Base-by-base conservation (phyloP, 768 basidiomycete genomes). In the Harrya chromipes region DNA sequence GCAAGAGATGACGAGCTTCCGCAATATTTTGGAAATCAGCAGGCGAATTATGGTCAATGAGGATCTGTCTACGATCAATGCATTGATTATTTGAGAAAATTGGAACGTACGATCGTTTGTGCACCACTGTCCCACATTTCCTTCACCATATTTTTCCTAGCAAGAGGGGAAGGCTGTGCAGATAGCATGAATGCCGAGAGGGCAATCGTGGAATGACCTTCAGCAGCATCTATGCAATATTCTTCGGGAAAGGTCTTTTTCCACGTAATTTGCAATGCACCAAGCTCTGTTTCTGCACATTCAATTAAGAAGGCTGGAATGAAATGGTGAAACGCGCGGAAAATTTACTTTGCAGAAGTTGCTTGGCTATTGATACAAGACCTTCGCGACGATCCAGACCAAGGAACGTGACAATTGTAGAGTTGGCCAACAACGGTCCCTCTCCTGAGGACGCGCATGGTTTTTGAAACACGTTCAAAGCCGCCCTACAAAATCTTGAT, bases 91-190 rank as follows among this genome's bases (percentile, higher is more conserved):
- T 44, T 16, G 13, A 14, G 16, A 14, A 47, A 33, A 23, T 34
- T 43, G 36, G 12, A 4, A 43, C 41, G 49, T 57, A 94, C 90
- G 41, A 97, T 83, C 20, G 83, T 80, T 61, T 87, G 82, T 19
- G 93, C 93, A 38, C 90, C 92, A 59, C 90, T 91, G 40, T 88
- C 79, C 94, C 94, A 97, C 77, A 97, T 88, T 58, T 90, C 82
- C 61, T 85, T 83, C 23, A 94, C 75, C 39, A 92, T 62, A 2
- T 74, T 70, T 68, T 82, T 85, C 52, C 86, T 78, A 9, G 82
- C 77, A 16, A 83, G 58, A 35, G 80, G 65, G 2, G 78, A 81
- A 5, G 83, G 71, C 16, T 93, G 71, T 17, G 88, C 79, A n/a
- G 88, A 84, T 2, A 99, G 71, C 63, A 84, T 76, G 71, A 97